A percentile compares a stretch with the other conserved stretches of the same genome.
Evolutionary conservation across 1,284 basidiomycete species (phyloP).

Genomic region (Boletellus deceptivus): DNA sequence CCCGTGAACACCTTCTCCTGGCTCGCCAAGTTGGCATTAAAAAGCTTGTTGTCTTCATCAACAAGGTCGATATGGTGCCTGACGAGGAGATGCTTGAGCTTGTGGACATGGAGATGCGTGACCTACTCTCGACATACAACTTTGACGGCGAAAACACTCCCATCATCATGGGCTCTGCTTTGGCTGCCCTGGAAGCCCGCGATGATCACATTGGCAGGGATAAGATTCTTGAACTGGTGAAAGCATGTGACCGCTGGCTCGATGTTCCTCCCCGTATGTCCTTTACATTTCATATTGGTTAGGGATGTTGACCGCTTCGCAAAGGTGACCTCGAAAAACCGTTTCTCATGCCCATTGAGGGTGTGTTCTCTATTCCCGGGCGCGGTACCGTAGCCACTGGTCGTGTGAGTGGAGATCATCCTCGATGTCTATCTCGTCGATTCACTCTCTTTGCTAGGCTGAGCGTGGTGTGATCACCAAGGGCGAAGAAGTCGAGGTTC

Average conservation of each 20-base stretch:
- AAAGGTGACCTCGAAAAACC: conserved; percentile 95
- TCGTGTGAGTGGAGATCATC: conserved; percentile 47
- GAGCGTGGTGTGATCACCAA: conserved; percentile 94
- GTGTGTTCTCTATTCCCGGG: conserved; percentile 97
- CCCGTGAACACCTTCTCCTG: conserved; percentile 95
- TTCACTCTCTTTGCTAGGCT: conserved; percentile 49
- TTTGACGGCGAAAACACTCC: conserved; percentile 98
- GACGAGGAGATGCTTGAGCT: conserved; percentile 99
- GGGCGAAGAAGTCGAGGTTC: conserved; percentile 91
- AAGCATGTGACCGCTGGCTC: conserved; percentile 93
- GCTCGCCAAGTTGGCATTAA: conserved; percentile 99
- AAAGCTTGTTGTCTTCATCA: conserved; percentile 98
- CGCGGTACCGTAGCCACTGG: conserved; percentile 98
- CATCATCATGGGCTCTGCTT: conserved; percentile 94
- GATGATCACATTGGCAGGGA: conserved; percentile 76
- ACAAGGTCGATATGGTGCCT: conserved; percentile 97
- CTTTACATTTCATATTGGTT: background rate
- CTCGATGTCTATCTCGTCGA: background rate
- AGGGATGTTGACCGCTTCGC: background rate
- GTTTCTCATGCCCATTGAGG: conserved; percentile 96
- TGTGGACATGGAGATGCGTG: conserved; percentile 99
- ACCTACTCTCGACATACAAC: conserved; percentile 89
- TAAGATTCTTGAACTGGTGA: conserved; percentile 85
- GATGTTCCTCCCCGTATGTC: conserved; percentile 86
- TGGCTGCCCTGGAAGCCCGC: conserved; percentile 90